Base-by-base conservation (phyloP, 2,329 filamentous ascomycete species). In the Amphichorda felina region DNA sequence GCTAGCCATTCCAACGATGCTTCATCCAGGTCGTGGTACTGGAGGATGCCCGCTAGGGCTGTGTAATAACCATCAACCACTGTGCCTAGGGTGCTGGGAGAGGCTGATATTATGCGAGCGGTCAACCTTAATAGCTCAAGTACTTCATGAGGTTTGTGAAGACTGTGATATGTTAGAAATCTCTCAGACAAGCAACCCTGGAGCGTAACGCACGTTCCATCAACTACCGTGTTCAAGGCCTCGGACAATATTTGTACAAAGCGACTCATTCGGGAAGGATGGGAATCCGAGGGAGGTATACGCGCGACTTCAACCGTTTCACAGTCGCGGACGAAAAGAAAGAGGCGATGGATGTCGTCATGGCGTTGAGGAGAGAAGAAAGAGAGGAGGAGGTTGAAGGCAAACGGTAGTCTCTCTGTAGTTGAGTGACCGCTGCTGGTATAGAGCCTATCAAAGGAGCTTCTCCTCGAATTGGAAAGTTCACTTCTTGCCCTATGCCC, bases 401-500 rank as follows among this genome's bases (percentile, higher is more conserved):
- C 67, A 27, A 49, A 44, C 5, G 54, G 51, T 14, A 62, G 48
- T 39, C 57, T 59, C 42, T 62, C 36, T 4, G 16, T 26, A 14
- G 10, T 19, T 33, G 28, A n/a, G 21, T 36, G 17, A 26, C 24
- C 30, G 15, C 15, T 33, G 18, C 16, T 14, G 17, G 8, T 21
- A 46, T 81, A 79, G 24, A 72, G 50, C 8, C 60, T 50, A 55
- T 88, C 82, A 60, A 85, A 84, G 28, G 70, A 56, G 34, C 56
- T 53, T 42, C 82, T 70, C 60, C 73, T 76, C 37, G 50, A 49
- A 32, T 68, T 59, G 43, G 74, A 74, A 41, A 83, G 62, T 34
- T 56, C 52, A 40, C 63, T 68, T 46, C 88, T 74, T 39, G 63
- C 66, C 38, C 56, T 68, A 55, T 93, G 72, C 11, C 87, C 87